Evolutionary conservation across 108 stramenopile genomes (phyloP), one percentile per base, ranked within the genome.

Genomic region (Nitzschia putrida): DNA sequence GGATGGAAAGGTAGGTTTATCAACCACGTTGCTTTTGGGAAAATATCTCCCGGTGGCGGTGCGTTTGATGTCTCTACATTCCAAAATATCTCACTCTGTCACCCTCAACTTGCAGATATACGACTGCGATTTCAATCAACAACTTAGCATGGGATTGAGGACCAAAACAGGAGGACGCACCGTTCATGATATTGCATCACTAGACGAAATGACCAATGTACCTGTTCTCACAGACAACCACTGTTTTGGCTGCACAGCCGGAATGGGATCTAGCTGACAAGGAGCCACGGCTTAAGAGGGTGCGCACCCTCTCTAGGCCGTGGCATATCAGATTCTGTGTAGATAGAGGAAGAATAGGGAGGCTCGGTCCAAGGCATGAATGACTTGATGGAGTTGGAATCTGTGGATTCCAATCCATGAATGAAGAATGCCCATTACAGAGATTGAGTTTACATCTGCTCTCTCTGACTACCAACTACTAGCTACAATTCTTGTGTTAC

Each of bases 61-160:
- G 16, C 8, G 22, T 56, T 13, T 56, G 55, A 13, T 3, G 25
- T 26, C 8, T 56, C 22, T 21, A n/a, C 8, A 52, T 40, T 66
- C 52, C n/a, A n/a, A 38, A 7, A 7, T 3, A 13, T 64, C 51
- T 66, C 51, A 53, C 47, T 55, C 22, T 55, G 18, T 13, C 53
- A 14, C 52, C 11, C 14, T 54, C 29, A 38, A 25, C 47, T 41
- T 23, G 7, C 16, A 81, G 80, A 71, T 85, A 2, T 99, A 82
- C 67, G 98, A 99, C 77, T 99, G 98, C 72, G 98, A 98, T 61
- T 99, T 99, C 65, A 99, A 99, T 72, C 97, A 99, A 74, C 98
- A 99, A 70, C 68, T 98, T 22, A 96, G 86, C 4, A 87, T 96
- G 71, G 87, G 72, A 9, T 83, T 96, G 56, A 88, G 86, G 53